Base-by-base conservation (phyloP, 1,284 basidiomycete species). In the Apiotrichum mycotoxinovorans region DNA sequence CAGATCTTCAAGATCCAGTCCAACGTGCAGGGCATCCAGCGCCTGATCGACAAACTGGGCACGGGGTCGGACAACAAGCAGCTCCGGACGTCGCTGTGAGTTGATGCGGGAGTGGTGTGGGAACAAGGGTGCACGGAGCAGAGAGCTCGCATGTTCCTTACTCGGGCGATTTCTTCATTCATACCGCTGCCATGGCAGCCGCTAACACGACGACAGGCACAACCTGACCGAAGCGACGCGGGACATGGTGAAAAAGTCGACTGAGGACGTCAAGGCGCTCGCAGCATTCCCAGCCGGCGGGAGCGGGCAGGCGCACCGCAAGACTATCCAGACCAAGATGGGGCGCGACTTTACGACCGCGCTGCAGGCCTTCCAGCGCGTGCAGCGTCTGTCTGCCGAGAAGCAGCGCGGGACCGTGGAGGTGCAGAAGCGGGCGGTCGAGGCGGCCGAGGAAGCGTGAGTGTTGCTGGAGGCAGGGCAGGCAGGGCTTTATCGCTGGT, bases 1-100 rank as follows among this genome's bases (percentile, higher is more conserved):
- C 95, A 98, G 75, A 89, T 97, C 60, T 98, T 98, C 86, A 97
- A 98, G 83, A 92, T 98, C 80, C 95, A 96, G 71, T 85, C 89
- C 60, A 99, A 98, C 77, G 92, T 98, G 8, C 89, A 94, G 68
- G 94, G 90, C 15, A 95, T 99, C 52, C 79, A 92, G 70, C 91
- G 91, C 73, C 82, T 95, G 23, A 88, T 98, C 14, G 90, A 96
- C 69, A 88, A 95, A 74, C 82, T 97, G 3, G 92, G 92, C 5
- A 89, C 87, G 0, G 79, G 79, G 23, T 84, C 85, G 66, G 93
- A 96, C 72, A 89, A 57, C 80, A 85, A 26, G 74, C 80, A 43
- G 78, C 58, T 96, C 58, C 81, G 92, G 53, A 72, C 67, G 7
- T 73, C 71, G 41, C 60, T 78, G 75, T 76, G 57, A 58, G 76